Base-by-base conservation (phyloP, 2,329 filamentous ascomycete genomes). In the Orbilia ellipsospora region DNA sequence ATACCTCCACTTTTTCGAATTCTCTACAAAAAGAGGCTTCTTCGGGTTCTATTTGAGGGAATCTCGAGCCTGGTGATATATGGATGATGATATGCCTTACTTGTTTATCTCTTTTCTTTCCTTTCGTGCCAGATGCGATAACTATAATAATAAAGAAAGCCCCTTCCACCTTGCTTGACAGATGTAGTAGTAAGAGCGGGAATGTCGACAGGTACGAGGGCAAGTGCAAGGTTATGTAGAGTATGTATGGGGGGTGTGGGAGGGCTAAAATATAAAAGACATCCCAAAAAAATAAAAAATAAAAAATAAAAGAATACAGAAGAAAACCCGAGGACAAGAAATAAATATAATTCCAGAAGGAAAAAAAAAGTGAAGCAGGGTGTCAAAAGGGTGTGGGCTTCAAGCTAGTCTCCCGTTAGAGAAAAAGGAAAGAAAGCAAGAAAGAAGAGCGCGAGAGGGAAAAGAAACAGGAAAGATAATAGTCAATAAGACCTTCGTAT, bases 141-240 rank as follows among this genome's bases (percentile, higher is more conserved):
- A 72, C 42, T 57, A 48, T 18, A n/a, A 48, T 48, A 48, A 48
- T 48, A 13, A n/a, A 48, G 16, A 48, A 48, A 63, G 55, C 70
- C 70, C 70, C 31, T 36, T 74, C 68, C 70, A 74, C 70, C 70
- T 74, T 74, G 70, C 31, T 74, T 74, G 70, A 74, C 70, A 74
- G 70, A 74, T 74, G 70, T 74, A 69, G 48, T 48, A 36, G 31
- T 36, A 36, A 73, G 48, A 68, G 63, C 70, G 70, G 70, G 63
- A 74, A 44, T 68, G 70, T 74, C 70, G 70, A 74, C 70, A 74
- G 70, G 70, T 67, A 74, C 70, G 70, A 74, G 70, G 70, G 63
- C 64, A 64, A 74, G 70, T 59, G 70, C 64, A 64, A 64, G 64
- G 64, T 68, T 67, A 68, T 74, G 64, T 61, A 73, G 64, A 44